Evolutionary conservation across 768 basidiomycete species (phyloP), one percentile per base, ranked within the genome.

Genomic region (Pleurotus giganteus): DNA sequence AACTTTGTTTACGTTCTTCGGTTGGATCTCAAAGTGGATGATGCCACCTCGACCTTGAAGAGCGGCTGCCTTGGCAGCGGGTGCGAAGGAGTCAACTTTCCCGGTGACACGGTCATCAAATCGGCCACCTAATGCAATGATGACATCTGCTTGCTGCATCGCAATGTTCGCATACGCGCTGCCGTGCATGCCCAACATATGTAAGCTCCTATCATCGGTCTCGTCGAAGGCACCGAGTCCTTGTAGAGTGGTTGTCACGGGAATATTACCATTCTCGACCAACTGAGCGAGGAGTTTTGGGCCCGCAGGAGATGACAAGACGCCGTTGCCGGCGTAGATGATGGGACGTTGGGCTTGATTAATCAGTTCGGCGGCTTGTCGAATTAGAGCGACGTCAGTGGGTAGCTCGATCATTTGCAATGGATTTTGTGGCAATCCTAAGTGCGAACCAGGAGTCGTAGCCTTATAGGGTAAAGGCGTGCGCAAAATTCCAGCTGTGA

Each of bases 151-250:
- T 47, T 91, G 76, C 73, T 99, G 97, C 83, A 99, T 98, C 3
- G 96, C 96, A 39, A 97, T 74, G 74, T 99, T 99, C 63, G 97
- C 97, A 64, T 98, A 98, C 4, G 95, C 94, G 26, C 85, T 86
- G 4, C 97, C 97, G 75, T 98, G 97, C 97, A 98, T 98, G 55
- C 96, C 96, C 53, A 99, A 83, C 96, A 98, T 98, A 70, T 98
- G 94, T 66, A 99, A 73, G 60, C 88, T 88, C 70, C 80, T 84
- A 31, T 86, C 84, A 70, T 93, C 82, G 50, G 80, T 83, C 78
- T 99, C 97, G 72, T 98, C 94, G 66, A 91, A 99, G 2, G 90
- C 88, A 58, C 97, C 97, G 42, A 99, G 85, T 54, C 96, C 97
- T 65, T 96, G 95, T 9, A 99, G 74, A 37, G 96, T 98, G 17